Evolutionary conservation across 164 flowering plant genomes (phyloP).

Genomic region (Annona squamosa): DNA sequence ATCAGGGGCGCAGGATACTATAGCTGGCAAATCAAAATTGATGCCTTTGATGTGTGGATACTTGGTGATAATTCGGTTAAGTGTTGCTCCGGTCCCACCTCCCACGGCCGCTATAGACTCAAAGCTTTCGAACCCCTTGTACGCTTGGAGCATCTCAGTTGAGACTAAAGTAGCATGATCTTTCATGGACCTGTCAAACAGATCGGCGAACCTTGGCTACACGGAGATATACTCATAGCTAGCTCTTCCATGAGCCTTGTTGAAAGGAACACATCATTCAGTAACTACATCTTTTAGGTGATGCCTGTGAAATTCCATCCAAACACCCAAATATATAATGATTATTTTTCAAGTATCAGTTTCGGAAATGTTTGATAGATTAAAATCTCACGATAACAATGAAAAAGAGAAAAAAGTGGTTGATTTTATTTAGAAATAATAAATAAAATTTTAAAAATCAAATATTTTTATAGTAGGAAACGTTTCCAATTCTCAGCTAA

Average conservation of each 20-base stretch:
- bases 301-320: conserved; percentile 3
- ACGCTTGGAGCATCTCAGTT: conserved; percentile 18
- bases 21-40: conserved; percentile 26
- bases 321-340: no score
- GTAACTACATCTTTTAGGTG: conserved; percentile 28
- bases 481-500: no score
- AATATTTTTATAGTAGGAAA: no score
- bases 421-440: no score
- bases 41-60: conserved; percentile 28
- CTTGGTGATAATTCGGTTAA: conserved; percentile 23
- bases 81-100: conserved; percentile 23
- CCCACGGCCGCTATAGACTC: conserved; percentile 26
- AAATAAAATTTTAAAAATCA: no score
- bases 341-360: no score
- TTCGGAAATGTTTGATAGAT: no score
- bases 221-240: conserved; percentile 8
- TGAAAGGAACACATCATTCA: conserved; percentile 33
- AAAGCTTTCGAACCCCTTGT: conserved; percentile 25
- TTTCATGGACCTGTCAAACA: conserved; percentile 16
- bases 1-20: conserved; percentile 15
- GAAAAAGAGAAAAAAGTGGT: no score
- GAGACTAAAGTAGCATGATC: conserved; percentile 9
- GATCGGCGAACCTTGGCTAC: conserved; percentile 11
- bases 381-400: no score
- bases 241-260: conserved; percentile 26